A percentile compares a stretch with the other conserved stretches of the same genome.
These are phyloP conservation scores for Glebionis coronaria DNA, from an alignment of 129 eudicot species.

Conservation along the genomic window DNA sequence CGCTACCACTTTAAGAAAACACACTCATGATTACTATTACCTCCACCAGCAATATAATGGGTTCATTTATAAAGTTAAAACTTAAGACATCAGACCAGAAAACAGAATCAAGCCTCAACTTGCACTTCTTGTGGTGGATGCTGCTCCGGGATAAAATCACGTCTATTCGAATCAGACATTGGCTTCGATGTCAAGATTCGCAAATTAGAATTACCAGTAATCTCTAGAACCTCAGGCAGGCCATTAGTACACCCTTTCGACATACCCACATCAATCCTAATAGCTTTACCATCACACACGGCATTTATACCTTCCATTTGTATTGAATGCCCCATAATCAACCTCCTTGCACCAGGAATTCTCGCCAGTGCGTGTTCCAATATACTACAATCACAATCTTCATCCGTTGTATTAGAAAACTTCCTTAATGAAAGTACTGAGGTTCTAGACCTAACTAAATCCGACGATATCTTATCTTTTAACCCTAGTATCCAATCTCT, in stretches of 20 bases:
- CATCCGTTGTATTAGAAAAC: constrained; percentile 45
- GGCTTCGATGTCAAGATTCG: constrained; percentile 65
- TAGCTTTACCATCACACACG: constrained; percentile 52
- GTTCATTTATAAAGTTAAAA: too few species aligned
- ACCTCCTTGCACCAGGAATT: constrained; percentile 81
- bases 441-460: constrained; percentile 47
- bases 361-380: constrained; percentile 76
- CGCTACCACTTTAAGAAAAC: background rate
- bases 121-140: constrained; percentile 1
- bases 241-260: constrained; percentile 65
- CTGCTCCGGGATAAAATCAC: constrained; percentile 2
- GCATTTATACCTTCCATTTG: constrained; percentile 68
- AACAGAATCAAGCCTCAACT: constrained; percentile 19
- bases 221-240: constrained; percentile 86
- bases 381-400: constrained; percentile 67
- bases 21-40: too few species aligned
- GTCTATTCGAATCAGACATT: constrained; percentile 25
- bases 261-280: constrained; percentile 94
- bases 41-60: too few species aligned
- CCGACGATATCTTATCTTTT: constrained; percentile 32
- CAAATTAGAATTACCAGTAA: constrained; percentile 37
- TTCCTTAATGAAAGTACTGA: constrained; percentile 70
- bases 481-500: constrained; percentile 77
- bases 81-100: too few species aligned
- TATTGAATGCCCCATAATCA: constrained; percentile 96